Conservation (phyloP, 148 eudicot species). For the Vaccinium myrtillus region DNA sequence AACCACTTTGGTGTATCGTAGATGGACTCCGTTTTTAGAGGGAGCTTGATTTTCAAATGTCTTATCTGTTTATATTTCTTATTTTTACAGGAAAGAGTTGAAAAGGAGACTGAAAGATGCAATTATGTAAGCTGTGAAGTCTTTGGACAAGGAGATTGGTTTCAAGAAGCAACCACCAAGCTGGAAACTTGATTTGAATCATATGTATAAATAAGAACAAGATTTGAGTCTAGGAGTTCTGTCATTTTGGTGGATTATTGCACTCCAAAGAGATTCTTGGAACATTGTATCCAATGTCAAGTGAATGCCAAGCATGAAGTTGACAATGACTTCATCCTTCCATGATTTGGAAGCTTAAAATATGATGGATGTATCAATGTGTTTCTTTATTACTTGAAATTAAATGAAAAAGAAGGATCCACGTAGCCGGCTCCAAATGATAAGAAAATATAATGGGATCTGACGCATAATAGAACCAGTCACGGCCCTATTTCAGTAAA, state of each 20-base stretch:
- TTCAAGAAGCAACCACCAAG: neutral
- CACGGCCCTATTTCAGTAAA: no score
- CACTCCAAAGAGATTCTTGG: neutral
- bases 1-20: no score
- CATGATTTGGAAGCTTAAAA: neutral
- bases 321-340: neutral
- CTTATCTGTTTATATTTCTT: neutral
- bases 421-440: neutral
- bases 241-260: neutral
- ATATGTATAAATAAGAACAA: neutral
- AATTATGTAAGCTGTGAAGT: neutral
- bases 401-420: neutral
- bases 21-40: neutral
- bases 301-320: neutral
- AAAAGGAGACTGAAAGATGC: conserved; percentile 56
- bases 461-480: neutral
- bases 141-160: neutral
- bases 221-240: neutral
- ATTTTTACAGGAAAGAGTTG: conserved; percentile 57
- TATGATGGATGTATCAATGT: neutral
- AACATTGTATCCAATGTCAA: neutral
- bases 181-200: neutral
- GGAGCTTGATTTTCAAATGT: neutral
- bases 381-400: neutral
- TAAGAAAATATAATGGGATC: neutral